These are phyloP conservation scores for Xylaria palmicola DNA, from an alignment of 495 filamentous ascomycete genomes.

Conservation along the genomic window DNA sequence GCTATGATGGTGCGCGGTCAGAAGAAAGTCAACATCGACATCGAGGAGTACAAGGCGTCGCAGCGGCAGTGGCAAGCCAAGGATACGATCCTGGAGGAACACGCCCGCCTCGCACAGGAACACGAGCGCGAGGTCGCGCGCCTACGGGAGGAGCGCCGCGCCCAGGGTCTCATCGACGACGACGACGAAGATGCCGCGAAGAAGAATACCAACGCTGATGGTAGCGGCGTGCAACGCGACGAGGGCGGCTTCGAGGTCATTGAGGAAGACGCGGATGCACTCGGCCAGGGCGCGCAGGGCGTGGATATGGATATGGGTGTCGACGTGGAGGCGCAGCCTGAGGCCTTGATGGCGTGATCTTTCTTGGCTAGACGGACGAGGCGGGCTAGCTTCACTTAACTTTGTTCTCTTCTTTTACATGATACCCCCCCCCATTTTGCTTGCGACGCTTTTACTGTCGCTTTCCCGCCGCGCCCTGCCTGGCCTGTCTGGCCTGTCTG, in stretches of 20 bases:
- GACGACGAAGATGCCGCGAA: conserved; percentile 33
- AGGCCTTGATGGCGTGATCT: background rate
- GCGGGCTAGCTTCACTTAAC: background rate
- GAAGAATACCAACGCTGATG: conserved; percentile 32
- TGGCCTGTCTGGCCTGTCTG: background rate
- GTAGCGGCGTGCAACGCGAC: conserved; percentile 33
- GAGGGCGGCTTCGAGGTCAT: conserved; percentile 18
- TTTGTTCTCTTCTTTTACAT: background rate
- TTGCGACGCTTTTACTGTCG: background rate
- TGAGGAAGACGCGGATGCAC: conserved; percentile 22
- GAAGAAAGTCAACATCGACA: conserved; percentile 58
- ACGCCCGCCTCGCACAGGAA: conserved; percentile 62
- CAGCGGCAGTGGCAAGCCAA: conserved; percentile 57
- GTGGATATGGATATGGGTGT: background rate
- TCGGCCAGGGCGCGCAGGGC: background rate
- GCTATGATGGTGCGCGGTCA: conserved; percentile 57
- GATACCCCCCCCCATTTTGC: too few relatives aligned
- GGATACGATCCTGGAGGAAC: conserved; percentile 70
- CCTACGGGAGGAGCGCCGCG: conserved; percentile 39
- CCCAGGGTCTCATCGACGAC: conserved; percentile 31
- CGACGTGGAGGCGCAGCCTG: background rate
- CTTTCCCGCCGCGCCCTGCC: background rate
- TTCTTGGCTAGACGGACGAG: background rate
- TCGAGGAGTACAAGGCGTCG: conserved; percentile 64
- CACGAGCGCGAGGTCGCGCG: conserved; percentile 57